Base-by-base conservation (phyloP, 2,329 filamentous ascomycete genomes). In the Penicillium janthinellum region DNA sequence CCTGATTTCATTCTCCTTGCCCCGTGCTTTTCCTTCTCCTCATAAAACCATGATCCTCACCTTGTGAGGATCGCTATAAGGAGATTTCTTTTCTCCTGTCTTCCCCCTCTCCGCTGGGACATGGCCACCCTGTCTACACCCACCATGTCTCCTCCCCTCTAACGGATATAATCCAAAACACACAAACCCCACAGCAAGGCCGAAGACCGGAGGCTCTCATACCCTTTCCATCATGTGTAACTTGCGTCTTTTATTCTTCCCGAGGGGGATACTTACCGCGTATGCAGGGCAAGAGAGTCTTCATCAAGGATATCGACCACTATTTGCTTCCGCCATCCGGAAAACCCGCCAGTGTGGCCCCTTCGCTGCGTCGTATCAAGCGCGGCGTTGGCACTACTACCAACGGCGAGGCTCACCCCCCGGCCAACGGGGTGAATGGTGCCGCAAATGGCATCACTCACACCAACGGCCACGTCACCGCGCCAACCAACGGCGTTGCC, bases 291-390 rank as follows among this genome's bases (percentile, higher is more conserved):
- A 96, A 96, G 81, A 90, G 94, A 68, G 81, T 96, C 70, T 97
- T 98, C 81, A 95, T 99, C 84, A 99, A 99, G 78, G 95, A 98
- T 77, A 99, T 98, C 81, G 89, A 90, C 57, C 90, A 97, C 78
- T 98, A 98, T 77, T 83, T 97, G 66, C 83, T 96, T 64, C 90
- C 92, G 5, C 91, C 91, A 3, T 81, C 90, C 64, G 82, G 84
- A 49, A 84, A 89, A 70, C 82, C 85, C 14, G 85, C 91, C 53
- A 82, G 81, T 51, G 86, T 95, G 61, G 92, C 91, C 10, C 90
- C 90, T 2, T 96, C 92, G n/a, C 83, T 97, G 53, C 72, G 78
- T 53, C 77, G 78, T 68, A 79, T 81, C 67, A 84, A 85, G 71
- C 83, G 84, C 45, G 85, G 85, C 49, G 85, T 89, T 60, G 86